phyloP scores from a whole-genome alignment of 164 flowering plant species.

The Saururus chinensis region DNA sequence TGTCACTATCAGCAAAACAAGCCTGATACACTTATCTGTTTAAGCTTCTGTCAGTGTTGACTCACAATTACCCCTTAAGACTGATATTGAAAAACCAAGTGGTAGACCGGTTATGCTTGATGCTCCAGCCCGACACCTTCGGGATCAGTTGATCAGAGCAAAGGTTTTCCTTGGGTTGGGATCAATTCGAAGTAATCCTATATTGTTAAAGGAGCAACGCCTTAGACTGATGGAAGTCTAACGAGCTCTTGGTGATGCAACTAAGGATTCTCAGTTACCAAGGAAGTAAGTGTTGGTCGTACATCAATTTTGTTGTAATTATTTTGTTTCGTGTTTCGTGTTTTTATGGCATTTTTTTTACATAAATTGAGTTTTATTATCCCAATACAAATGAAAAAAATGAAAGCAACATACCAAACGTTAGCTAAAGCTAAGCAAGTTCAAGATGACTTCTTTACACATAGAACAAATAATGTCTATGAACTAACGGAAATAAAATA shows the following conservation, averaged over 20 bases:
- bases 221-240: slow-evolving; percentile 62
- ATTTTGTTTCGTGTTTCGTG: not conserved
- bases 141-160: slow-evolving; percentile 73
- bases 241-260: slow-evolving; percentile 59
- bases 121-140: slow-evolving; percentile 51
- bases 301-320: too few relatives aligned
- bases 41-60: slow-evolving; percentile 14
- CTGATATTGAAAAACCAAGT: slow-evolving; percentile 19
- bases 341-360: not conserved
- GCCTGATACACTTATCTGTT: slow-evolving; percentile 10
- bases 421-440: slow-evolving; percentile 67
- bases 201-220: slow-evolving; percentile 58
- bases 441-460: slow-evolving; percentile 79
- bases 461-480: too few relatives aligned
- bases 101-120: slow-evolving; percentile 26
- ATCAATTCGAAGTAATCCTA: slow-evolving; percentile 54
- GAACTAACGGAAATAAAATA: too few relatives aligned
- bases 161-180: slow-evolving; percentile 61
- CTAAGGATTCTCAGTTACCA: slow-evolving; percentile 68
- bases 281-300: slow-evolving; percentile 29
- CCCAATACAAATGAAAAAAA: slow-evolving; percentile 52
- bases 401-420: slow-evolving; percentile 73
- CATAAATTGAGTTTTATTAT: too few relatives aligned
- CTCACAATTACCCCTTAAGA: slow-evolving; percentile 12
- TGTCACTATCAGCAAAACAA: slow-evolving; percentile 20